Conservation (phyloP, 192 early-diverging fungal species). For the Coemansia sp. region DNA sequence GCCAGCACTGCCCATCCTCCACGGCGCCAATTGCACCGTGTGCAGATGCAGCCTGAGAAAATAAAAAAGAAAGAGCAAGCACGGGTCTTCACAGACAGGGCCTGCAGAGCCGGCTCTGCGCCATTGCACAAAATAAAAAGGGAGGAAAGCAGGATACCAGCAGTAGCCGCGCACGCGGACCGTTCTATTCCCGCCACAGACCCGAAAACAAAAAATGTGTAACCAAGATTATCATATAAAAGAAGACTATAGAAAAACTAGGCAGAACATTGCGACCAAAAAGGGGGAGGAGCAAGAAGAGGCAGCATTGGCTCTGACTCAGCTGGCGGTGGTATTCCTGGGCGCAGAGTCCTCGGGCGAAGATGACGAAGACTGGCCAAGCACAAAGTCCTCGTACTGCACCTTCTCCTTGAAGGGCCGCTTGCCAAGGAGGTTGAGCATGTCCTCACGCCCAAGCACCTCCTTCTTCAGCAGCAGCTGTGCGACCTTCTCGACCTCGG, state of each 20-base stretch:
- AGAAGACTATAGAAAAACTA: neutral
- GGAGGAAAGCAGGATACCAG: too few species aligned
- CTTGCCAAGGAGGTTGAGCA: conserved; percentile 85
- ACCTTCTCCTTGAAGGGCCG: conserved; percentile 77
- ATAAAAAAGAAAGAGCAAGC: neutral
- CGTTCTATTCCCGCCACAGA: neutral
- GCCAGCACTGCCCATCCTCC: neutral
- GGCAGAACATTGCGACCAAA: neutral
- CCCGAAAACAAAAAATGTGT: neutral
- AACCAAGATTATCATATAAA: neutral
- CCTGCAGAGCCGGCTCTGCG: too few species aligned
- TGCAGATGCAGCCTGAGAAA: neutral
- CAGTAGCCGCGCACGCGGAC: neutral
- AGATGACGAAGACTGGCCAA: conserved; percentile 41
- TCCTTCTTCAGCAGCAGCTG: conserved; percentile 92
- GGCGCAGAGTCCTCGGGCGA: conserved; percentile 11
- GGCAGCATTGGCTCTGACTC: neutral
- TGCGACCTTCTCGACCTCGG: conserved; percentile 90
- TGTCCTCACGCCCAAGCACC: conserved; percentile 94
- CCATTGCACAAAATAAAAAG: too few species aligned
- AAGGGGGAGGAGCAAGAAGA: neutral
- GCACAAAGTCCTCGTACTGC: conserved; percentile 69
- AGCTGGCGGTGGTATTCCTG: neutral
- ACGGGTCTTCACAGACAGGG: too few species aligned
- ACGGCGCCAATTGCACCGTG: neutral